These are phyloP conservation scores for Colletotrichum endophyticum DNA, from an alignment of 2,329 filamentous ascomycete species.

Conservation along the genomic window DNA sequence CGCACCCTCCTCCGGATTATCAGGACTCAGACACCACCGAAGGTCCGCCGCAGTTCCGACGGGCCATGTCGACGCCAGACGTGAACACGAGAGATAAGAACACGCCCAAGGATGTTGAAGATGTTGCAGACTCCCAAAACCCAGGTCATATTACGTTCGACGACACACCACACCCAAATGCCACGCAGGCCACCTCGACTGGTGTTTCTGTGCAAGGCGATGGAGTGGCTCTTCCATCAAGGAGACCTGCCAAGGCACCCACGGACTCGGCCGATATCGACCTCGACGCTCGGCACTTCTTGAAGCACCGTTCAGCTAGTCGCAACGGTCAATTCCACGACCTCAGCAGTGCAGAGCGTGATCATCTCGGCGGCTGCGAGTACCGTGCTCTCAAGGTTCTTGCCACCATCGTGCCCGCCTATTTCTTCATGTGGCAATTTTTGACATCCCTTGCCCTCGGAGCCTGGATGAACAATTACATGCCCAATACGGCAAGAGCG, in stretches of 20 bases:
- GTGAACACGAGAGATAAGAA: not conserved
- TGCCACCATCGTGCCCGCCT: conserved; percentile 63
- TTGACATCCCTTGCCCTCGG: conserved; percentile 63
- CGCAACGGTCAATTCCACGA: conserved; percentile 62
- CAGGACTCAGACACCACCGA: not conserved
- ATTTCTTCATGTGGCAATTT: conserved; percentile 64
- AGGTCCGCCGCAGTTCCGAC: not conserved
- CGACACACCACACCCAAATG: not conserved
- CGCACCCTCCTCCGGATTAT: not conserved
- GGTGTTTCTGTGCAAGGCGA: not conserved
- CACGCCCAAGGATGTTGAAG: not conserved
- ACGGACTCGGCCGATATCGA: not conserved
- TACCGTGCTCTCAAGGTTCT: conserved; percentile 67
- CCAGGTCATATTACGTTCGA: not conserved
- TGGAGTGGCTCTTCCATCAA: not conserved
- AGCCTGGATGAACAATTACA: conserved; percentile 63
- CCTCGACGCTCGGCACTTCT: not conserved
- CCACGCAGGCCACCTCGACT: not conserved
- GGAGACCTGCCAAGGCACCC: conserved; percentile 34
- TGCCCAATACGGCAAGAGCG: conserved; percentile 47
- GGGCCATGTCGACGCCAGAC: not conserved
- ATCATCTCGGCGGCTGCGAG: conserved; percentile 66
- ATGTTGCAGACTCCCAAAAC: not conserved
- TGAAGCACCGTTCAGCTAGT: conserved; percentile 26
- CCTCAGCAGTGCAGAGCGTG: conserved; percentile 56